Base-by-base conservation (phyloP, 306 rosid species). In the Mimosa bimucronata region DNA sequence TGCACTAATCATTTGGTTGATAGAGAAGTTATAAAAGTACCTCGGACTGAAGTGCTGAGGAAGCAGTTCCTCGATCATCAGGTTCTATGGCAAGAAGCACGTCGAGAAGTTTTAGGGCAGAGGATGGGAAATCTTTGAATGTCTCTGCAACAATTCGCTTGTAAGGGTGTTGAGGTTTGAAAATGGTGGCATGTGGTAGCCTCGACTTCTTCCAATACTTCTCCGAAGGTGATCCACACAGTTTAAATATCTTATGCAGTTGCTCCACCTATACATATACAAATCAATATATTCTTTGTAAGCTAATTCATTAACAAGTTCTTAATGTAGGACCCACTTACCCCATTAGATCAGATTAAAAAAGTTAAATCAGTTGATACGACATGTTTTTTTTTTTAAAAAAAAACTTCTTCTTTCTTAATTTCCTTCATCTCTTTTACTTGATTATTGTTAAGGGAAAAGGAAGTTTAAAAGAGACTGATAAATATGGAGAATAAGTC, bases 181-280 rank as follows among this genome's bases (percentile, higher is more conserved):
- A 91, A 76, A 90, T 87, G 52, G 97, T 91, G 37, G 93, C 92
- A 85, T 91, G 91, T 7, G 93, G 97, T 78, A 93, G 80, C 78
- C 85, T 93, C 81, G 97, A 91, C 74, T 83, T 91, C 87, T 83
- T 91, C 98, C 97, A 93, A 83, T 90, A 91, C 70, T 82, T 94
- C 84, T 93, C 97, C 74, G 94, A 93, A 57, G 98, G 98, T 46
- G 98, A 93, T 70, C 98, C 98, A 26, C 98, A 93, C 14, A 93
- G 93, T 85, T 93, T 93, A 88, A 91, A 93, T 81, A 93, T 93
- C 87, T 93, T 93, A 81, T 93, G 97, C n/a, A 93, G 89, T 87
- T 93, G 98, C 83, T 93, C 98, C 84, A 93, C 97, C 98, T 93
- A 68, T 21, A 21, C n/a, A 31, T 62, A 16, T 26, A 11, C 11